Conservation (phyloP, 805 yeast species). For the Schwanniomyces sp. region DNA sequence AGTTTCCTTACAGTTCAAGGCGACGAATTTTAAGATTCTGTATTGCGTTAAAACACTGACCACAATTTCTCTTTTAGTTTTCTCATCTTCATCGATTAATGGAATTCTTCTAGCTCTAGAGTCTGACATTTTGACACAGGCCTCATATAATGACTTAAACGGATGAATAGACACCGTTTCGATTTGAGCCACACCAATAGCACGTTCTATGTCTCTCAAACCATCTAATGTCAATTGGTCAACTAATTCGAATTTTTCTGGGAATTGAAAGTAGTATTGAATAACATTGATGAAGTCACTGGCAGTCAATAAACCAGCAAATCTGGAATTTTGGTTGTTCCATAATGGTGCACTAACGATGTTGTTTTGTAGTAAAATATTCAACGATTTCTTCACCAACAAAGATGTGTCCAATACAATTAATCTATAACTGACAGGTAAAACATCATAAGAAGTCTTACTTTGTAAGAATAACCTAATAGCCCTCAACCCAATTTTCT, state of each 20-base stretch:
- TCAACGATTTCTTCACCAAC: constrained; percentile 84
- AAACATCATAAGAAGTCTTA: constrained; percentile 93
- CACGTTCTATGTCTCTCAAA: constrained; percentile 79
- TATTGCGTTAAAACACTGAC: constrained; percentile 95
- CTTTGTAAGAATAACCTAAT: constrained; percentile 82
- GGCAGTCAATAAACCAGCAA: constrained; percentile 92
- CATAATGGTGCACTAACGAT: constrained; percentile 96
- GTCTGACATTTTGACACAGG: constrained; percentile 87
- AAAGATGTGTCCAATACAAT: constrained; percentile 92
- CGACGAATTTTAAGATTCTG: constrained; percentile 91
- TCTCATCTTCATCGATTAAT: constrained; percentile 89
- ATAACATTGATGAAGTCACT: constrained; percentile 93
- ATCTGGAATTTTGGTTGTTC: constrained; percentile 83
- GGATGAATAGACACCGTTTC: constrained; percentile 92
- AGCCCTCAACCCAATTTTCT: constrained; percentile 73
- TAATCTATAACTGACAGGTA: constrained; percentile 91
- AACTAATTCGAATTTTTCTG: constrained; percentile 84
- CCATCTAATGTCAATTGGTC: constrained; percentile 86
- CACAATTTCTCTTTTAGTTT: constrained; percentile 88
- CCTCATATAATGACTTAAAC: constrained; percentile 82
- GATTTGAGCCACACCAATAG: constrained; percentile 80
- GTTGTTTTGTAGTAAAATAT: constrained; percentile 86
- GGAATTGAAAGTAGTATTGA: constrained; percentile 86
- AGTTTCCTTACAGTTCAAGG: constrained; percentile 94
- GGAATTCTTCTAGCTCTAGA: constrained; percentile 93